phyloP scores from a whole-genome alignment of 1,284 basidiomycete species.

The Xerocomus nothofagi region DNA sequence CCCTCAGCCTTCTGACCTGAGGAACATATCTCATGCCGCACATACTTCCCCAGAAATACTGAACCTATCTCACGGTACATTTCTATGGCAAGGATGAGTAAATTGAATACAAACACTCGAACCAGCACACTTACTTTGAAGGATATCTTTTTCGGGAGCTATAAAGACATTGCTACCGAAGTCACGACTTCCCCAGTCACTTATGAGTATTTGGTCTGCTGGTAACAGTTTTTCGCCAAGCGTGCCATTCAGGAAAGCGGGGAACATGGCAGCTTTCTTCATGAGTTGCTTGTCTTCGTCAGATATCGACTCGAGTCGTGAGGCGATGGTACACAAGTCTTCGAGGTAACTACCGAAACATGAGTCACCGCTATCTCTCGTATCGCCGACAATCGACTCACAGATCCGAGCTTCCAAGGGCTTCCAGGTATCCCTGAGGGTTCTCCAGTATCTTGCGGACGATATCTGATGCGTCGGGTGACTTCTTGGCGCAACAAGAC shows the following conservation, averaged over 20 bases:
- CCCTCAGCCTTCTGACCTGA: neutral
- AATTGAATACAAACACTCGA: neutral
- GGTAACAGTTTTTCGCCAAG: conserved; percentile 2
- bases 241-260: conserved; percentile 6
- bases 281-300: conserved; percentile 14
- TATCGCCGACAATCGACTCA: conserved; percentile 1
- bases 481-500: conserved; percentile 22
- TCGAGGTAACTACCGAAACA: conserved; percentile 18
- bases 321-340: conserved; percentile 25
- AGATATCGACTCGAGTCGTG: conserved; percentile 15
- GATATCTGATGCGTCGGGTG: conserved; percentile 25
- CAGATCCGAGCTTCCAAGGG: neutral
- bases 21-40: conserved; percentile 13
- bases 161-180: conserved; percentile 20
- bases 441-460: conserved; percentile 16
- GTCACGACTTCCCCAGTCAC: conserved; percentile 25
- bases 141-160: conserved; percentile 23
- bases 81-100: neutral
- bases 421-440: conserved; percentile 20
- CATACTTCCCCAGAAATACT: conserved; percentile 21
- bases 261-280: conserved; percentile 23
- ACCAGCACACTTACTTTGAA: conserved; percentile 23
- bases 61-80: conserved; percentile 26
- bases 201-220: conserved; percentile 23
- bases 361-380: conserved; percentile 14